Evolutionary conservation across 345 rosid genomes (phyloP).

Genomic region (Hibiscus syriacus): DNA sequence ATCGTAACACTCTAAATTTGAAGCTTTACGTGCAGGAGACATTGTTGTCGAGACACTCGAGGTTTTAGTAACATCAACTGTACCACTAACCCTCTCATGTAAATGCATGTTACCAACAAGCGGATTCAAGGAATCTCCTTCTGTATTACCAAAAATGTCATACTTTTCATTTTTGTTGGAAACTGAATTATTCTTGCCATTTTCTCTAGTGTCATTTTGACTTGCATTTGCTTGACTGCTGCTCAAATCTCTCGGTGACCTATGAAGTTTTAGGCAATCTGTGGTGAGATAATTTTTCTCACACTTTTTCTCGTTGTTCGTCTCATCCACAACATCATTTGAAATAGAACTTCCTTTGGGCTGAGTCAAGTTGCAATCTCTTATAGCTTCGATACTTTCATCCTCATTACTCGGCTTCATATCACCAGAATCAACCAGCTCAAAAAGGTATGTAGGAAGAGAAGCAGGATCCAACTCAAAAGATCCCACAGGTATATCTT

Average conservation of each 20-base stretch:
- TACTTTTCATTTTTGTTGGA: conserved; percentile 19
- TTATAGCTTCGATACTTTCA: conserved; percentile 8
- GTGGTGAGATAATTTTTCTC: conserved; percentile 9
- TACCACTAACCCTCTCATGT: not conserved
- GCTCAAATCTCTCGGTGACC: conserved; percentile 30
- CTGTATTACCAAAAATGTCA: conserved; percentile 19
- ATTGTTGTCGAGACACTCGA: not conserved
- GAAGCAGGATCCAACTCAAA: conserved; percentile 76
- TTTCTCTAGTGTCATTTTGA: conserved; percentile 7
- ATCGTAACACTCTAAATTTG: conserved; percentile 8
- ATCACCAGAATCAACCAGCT: too few relatives aligned
- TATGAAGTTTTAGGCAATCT: conserved; percentile 28
- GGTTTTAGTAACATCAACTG: conserved; percentile 1
- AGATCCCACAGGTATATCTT: conserved; percentile 65
- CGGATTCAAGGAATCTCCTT: conserved; percentile 11
- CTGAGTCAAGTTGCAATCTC: not conserved
- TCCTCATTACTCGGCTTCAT: conserved; percentile 5
- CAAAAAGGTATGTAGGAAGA: conserved; percentile 32
- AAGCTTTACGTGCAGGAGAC: not conserved
- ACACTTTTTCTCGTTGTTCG: conserved; percentile 11
- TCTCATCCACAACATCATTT: conserved; percentile 19
- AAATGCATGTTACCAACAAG: conserved; percentile 10
- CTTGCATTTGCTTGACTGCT: conserved; percentile 9
- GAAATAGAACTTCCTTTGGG: conserved; percentile 10
- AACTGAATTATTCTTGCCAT: conserved; percentile 9